These are phyloP conservation scores for Psilocybe tampanensis DNA, from an alignment of 768 basidiomycete genomes.

Conservation along the genomic window DNA sequence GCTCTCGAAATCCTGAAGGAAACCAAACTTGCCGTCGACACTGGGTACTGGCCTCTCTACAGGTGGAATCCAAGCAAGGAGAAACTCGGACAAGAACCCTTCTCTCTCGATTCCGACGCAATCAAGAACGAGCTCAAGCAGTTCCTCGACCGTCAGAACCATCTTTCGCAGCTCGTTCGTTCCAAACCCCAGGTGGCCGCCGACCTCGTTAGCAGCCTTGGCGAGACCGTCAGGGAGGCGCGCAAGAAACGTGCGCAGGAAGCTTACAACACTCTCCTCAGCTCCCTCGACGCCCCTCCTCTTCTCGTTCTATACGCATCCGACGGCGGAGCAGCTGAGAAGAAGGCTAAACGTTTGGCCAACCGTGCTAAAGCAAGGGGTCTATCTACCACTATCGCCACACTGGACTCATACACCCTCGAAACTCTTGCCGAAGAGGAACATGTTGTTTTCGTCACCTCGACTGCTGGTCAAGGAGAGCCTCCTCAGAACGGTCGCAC, in stretches of 20 bases:
- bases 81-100: conserved; percentile 73
- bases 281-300: conserved; percentile 86
- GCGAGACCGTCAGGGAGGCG: conserved; percentile 82
- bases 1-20: conserved; percentile 95
- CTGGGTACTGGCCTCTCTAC: conserved; percentile 98
- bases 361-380: conserved; percentile 85
- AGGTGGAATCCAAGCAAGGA: conserved; percentile 95
- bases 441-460: conserved; percentile 86
- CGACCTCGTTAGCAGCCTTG: conserved; percentile 82
- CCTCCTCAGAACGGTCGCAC: conserved; percentile 95
- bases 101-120: conserved; percentile 89
- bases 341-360: conserved; percentile 87
- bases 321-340: conserved; percentile 95
- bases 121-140: conserved; percentile 92
- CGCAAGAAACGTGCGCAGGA: conserved; percentile 80
- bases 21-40: conserved; percentile 94
- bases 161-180: conserved; percentile 89
- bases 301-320: conserved; percentile 91
- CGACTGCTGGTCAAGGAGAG: conserved; percentile 96
- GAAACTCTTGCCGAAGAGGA: conserved; percentile 75
- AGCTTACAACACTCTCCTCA: conserved; percentile 82
- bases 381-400: conserved; percentile 70
- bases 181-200: conserved; percentile 79
- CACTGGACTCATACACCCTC: conserved; percentile 80
- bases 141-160: conserved; percentile 96